phyloP scores from a whole-genome alignment of 352 stramenopile genomes.

The Lagenidium sp. region DNA sequence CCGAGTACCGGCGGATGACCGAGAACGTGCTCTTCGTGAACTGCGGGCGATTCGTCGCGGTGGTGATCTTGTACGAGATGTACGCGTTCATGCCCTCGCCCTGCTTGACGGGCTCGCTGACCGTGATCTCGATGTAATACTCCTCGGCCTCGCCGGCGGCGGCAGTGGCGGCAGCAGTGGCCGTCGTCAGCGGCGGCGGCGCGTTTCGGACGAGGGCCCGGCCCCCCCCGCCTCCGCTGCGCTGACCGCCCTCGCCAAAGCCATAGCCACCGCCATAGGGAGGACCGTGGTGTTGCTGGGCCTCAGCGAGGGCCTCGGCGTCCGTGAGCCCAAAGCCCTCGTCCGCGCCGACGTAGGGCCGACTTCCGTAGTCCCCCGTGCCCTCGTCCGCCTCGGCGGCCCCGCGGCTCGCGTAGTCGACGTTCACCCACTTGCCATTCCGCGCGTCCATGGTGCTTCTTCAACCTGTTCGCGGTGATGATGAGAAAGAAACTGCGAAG shows the following conservation, averaged over 20 bases:
- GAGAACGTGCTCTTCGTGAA: conserved; percentile 84
- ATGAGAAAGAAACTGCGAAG: too few species aligned
- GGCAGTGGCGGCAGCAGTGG: neutral
- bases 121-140: conserved; percentile 66
- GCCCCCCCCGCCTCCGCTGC: neutral
- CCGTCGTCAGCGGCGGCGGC: neutral
- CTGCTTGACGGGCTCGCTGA: conserved; percentile 95
- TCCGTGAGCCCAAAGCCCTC: too few species aligned
- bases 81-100: conserved; percentile 97
- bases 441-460: conserved; percentile 30
- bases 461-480: too few species aligned
- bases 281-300: too few species aligned
- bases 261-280: too few species aligned
- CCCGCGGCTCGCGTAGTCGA: conserved; percentile 73
- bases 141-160: conserved; percentile 6
- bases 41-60: conserved; percentile 59
- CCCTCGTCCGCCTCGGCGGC: conserved; percentile 27
- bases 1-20: conserved; percentile 90
- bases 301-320: too few species aligned
- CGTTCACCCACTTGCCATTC: conserved; percentile 84
- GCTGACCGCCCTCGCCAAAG: neutral
- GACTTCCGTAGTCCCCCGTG: conserved; percentile 10
- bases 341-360: too few species aligned
- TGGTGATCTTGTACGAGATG: conserved; percentile 95
- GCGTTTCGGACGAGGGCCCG: too few species aligned